Percentiles rank a stretch among this genome's conserved stretches.
Evolutionary conservation across 768 basidiomycete species (phyloP).

Genomic region (Cystobasidium onofrii): DNA sequence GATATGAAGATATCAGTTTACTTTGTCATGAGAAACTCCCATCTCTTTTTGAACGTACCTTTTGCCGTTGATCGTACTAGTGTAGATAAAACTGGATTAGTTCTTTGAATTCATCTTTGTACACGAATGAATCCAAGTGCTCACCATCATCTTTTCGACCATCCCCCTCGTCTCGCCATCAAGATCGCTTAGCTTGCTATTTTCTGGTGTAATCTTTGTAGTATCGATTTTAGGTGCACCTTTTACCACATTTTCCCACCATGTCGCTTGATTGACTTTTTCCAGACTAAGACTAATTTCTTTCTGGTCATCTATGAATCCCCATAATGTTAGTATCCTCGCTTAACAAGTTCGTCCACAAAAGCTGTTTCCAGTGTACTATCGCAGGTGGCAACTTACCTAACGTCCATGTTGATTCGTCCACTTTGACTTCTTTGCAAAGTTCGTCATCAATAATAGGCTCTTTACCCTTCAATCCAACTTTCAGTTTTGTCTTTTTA

Average conservation of each 20-base stretch:
- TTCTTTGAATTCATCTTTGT: neutral
- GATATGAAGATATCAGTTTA: constrained; percentile 1
- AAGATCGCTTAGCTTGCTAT: constrained; percentile 90
- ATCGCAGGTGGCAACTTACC: constrained; percentile 49
- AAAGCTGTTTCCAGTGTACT: no score
- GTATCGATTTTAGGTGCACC: constrained; percentile 97
- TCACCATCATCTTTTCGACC: constrained; percentile 99
- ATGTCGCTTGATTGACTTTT: constrained; percentile 76
- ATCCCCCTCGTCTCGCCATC: constrained; percentile 93
- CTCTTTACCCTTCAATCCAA: constrained; percentile 76
- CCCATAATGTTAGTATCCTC: neutral
- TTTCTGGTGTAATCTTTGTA: constrained; percentile 85
- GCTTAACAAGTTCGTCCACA: no score
- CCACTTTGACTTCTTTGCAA: constrained; percentile 84
- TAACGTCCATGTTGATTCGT: constrained; percentile 94
- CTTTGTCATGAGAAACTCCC: no score
- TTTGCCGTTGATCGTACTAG: constrained; percentile 49
- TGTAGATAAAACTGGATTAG: neutral
- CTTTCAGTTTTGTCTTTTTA: constrained; percentile 70
- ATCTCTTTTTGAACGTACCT: constrained; percentile 39
- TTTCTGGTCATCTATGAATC: constrained; percentile 64
- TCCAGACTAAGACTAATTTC: constrained; percentile 68
- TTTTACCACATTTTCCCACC: constrained; percentile 96
- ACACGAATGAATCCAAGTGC: constrained; percentile 42
- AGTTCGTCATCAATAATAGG: constrained; percentile 81